Base-by-base conservation (phyloP, 1,284 basidiomycete species). In the Albatrellus sp. region DNA sequence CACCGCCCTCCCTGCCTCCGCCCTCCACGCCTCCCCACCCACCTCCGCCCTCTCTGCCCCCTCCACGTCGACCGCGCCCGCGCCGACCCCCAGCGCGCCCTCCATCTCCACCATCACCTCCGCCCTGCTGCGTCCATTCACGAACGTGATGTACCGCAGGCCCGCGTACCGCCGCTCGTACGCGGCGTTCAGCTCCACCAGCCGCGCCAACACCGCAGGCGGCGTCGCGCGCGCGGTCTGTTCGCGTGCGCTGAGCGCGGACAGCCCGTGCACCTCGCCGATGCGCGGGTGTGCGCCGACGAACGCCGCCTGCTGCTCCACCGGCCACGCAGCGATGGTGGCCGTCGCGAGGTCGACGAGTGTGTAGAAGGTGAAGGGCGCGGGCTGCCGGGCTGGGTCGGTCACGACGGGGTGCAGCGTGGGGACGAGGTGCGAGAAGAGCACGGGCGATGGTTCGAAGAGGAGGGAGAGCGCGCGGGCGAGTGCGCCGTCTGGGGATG, bases 141-240 rank as follows among this genome's bases (percentile, higher is more conserved):
- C 91, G 57, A 92, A 94, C 2, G 90, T 93, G 62, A 93, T 86
- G 57, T 89, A 94, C 20, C 83, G 70, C 48, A 94, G 61, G 1
- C 80, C 78, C 0, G 84, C 80, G 55, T 80, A 94, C 42, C 65
- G 65, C 20, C 58, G 64, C 58, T 90, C 86, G 57, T 93, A 94
- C 47, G 77, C 74, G 6, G 65, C 67, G 54, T 94, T 94, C 42
- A 94, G 72, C 52, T 80, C 70, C 32, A 57, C 68, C 11, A 80
- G 67, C 8, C 82, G 73, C 8, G 60, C 69, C 13, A 87, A 64
- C 19, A 87, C 76, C 48, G 75, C 74, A n/a, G 79, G 76, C 7
- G 78, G 69, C 11, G 81, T 81, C 16, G 66, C 64, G 13, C 58
- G 35, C 7, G 24, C 24, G 24, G 24, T 7, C 24, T 94, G 90